Conservation (phyloP, 2,329 filamentous ascomycete genomes). For the Stenocarpella maydis region DNA sequence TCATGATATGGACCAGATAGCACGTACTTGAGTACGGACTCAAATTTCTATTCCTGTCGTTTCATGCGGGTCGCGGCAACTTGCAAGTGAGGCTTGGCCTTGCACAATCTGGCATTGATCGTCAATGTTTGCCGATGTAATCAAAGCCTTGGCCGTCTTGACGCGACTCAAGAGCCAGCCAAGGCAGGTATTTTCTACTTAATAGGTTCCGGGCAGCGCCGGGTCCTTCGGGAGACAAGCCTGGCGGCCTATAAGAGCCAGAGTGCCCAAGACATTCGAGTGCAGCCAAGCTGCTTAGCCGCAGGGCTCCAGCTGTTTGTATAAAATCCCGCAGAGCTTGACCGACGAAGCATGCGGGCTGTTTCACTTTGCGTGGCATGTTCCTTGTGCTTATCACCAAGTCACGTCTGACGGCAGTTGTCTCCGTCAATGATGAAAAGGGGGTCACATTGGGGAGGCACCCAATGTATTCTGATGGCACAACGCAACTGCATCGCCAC, state of each 20-base stretch:
- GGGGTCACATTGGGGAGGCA: background rate
- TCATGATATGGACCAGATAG: slow-evolving; percentile 7
- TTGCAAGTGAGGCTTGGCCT: slow-evolving; percentile 13
- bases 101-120: slow-evolving; percentile 13
- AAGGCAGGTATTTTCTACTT: background rate
- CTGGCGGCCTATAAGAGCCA: slow-evolving; percentile 2
- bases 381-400: slow-evolving; percentile 11
- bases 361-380: slow-evolving; percentile 9
- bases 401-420: slow-evolving; percentile 1
- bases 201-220: slow-evolving; percentile 13
- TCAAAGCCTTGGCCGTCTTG: slow-evolving; percentile 21
- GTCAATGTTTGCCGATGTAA: slow-evolving; percentile 6
- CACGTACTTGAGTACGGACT: background rate
- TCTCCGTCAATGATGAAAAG: background rate
- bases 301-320: slow-evolving; percentile 21
- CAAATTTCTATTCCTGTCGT: slow-evolving; percentile 9
- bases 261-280: slow-evolving; percentile 8
- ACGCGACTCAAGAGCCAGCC: slow-evolving; percentile 7
- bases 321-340: slow-evolving; percentile 22
- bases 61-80: slow-evolving; percentile 15
- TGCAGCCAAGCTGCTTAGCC: slow-evolving; percentile 24
- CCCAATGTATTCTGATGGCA: background rate
- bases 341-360: slow-evolving; percentile 9
- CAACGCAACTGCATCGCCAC: too few species aligned
- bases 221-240: slow-evolving; percentile 6